These are phyloP conservation scores for Phytopythium helicoides DNA, from an alignment of 352 stramenopile species.

Conservation along the genomic window DNA sequence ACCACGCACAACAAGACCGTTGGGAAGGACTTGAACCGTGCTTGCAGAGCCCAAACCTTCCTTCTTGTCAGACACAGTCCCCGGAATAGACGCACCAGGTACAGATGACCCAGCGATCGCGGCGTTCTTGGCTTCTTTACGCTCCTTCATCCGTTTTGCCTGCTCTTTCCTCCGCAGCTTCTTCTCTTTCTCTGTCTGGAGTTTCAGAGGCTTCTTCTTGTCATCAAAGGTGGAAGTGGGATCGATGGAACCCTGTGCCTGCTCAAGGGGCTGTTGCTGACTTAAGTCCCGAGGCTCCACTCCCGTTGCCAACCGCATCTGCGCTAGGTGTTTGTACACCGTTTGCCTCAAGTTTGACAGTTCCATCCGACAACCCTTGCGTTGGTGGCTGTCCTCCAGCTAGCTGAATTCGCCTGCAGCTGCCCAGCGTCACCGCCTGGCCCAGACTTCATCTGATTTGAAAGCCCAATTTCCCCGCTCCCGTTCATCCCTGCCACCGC, in stretches of 20 bases:
- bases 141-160: conserved; percentile 73
- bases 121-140: conserved; percentile 62
- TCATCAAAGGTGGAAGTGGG: conserved; percentile 15
- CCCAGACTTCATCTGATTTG: conserved; percentile 1
- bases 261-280: conserved; percentile 1
- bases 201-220: conserved; percentile 78
- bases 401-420: background rate
- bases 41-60: background rate
- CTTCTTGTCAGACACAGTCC: background rate
- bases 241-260: too few species aligned
- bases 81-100: background rate
- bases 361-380: background rate
- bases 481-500: conserved; percentile 4
- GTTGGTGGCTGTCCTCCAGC: background rate
- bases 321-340: background rate
- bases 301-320: background rate
- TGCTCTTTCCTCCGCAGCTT: conserved; percentile 82
- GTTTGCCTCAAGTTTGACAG: conserved; percentile 8
- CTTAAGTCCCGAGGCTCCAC: conserved; percentile 14
- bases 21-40: conserved; percentile 28
- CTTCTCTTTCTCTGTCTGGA: conserved; percentile 87
- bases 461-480: conserved; percentile 10
- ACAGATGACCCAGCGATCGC: conserved; percentile 1
- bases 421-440: background rate
- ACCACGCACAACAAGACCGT: conserved; percentile 73